These are phyloP conservation scores for Huntiella decipiens DNA, from an alignment of 2,329 filamentous ascomycete species.

Conservation along the genomic window DNA sequence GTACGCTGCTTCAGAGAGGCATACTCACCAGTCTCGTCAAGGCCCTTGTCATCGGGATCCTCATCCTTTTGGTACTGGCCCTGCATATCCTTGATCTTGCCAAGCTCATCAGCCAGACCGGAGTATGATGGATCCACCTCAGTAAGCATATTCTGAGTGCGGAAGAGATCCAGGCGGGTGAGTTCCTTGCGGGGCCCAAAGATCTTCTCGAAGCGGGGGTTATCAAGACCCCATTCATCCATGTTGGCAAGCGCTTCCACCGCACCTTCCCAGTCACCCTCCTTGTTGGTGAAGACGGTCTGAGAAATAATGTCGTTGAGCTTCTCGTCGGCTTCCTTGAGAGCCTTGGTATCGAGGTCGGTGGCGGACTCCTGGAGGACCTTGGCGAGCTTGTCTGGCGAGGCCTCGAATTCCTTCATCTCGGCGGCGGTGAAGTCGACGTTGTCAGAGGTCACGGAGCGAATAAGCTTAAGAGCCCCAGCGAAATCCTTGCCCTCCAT, in stretches of 20 bases:
- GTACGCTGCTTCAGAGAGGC: constrained; percentile 34
- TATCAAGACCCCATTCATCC: constrained; percentile 15
- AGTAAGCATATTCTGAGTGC: constrained; percentile 11
- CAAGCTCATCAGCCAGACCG: constrained; percentile 23
- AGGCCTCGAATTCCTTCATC: constrained; percentile 30
- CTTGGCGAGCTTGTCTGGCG: constrained; percentile 21
- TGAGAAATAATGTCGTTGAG: constrained; percentile 9
- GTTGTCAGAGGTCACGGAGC: constrained; percentile 23
- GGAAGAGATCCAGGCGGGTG: constrained; percentile 9
- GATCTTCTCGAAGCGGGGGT: constrained; percentile 12
- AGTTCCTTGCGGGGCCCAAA: constrained; percentile 11
- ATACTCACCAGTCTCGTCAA: constrained; percentile 32
- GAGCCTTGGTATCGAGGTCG: constrained; percentile 5
- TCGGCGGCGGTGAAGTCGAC: constrained; percentile 32
- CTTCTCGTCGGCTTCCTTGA: constrained; percentile 9
- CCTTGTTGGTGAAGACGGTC: constrained; percentile 13
- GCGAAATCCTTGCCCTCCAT: constrained; percentile 25
- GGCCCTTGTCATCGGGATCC: constrained; percentile 30
- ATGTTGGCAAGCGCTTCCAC: constrained; percentile 17
- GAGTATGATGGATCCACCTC: constrained; percentile 12
- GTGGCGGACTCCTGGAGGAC: constrained; percentile 5
- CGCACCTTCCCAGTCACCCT: constrained; percentile 16
- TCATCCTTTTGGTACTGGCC: constrained; percentile 29
- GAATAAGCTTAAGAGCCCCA: constrained; percentile 24
- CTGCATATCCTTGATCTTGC: constrained; percentile 33